These are phyloP conservation scores for Irpex sp. DNA, from an alignment of 1,284 basidiomycete genomes.

Conservation along the genomic window DNA sequence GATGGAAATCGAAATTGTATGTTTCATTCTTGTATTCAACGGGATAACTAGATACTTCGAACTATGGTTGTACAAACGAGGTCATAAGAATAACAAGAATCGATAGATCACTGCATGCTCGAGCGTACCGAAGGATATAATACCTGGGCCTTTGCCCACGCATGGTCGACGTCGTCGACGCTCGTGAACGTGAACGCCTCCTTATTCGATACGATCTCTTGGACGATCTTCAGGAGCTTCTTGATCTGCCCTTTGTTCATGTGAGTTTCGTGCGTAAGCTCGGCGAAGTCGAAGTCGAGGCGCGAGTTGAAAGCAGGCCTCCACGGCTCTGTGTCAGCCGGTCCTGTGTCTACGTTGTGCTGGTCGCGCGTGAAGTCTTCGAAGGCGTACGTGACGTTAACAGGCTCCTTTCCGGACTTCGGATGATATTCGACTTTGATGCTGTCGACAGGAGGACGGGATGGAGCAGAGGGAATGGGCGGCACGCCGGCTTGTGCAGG, in stretches of 20 bases:
- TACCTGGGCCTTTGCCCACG: background rate
- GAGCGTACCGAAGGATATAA: background rate
- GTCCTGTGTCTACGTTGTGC: background rate
- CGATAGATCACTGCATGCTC: background rate
- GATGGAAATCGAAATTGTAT: conserved; percentile 11
- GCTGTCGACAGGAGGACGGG: conserved; percentile 1
- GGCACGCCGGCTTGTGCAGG: too few relatives aligned
- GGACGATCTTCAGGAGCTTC: conserved; percentile 6
- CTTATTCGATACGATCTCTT: background rate
- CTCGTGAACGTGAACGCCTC: background rate
- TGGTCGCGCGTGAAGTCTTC: background rate
- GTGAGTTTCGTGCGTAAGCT: conserved; percentile 20
- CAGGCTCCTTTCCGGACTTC: background rate
- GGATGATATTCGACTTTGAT: conserved; percentile 13
- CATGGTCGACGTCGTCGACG: background rate
- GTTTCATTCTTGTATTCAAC: conserved; percentile 11
- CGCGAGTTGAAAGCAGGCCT: conserved; percentile 19
- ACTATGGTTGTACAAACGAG: conserved; percentile 1
- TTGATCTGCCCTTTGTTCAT: conserved; percentile 17
- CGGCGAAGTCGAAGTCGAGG: conserved; percentile 25
- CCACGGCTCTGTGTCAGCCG: conserved; percentile 2
- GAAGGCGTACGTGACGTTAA: background rate
- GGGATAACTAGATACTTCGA: background rate
- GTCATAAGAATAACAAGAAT: background rate
- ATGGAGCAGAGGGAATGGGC: too few relatives aligned